A percentile compares a stretch with the other conserved stretches of the same genome.
These are phyloP conservation scores for Silene latifolia DNA, from an alignment of 148 eudicot species.

Conservation along the genomic window DNA sequence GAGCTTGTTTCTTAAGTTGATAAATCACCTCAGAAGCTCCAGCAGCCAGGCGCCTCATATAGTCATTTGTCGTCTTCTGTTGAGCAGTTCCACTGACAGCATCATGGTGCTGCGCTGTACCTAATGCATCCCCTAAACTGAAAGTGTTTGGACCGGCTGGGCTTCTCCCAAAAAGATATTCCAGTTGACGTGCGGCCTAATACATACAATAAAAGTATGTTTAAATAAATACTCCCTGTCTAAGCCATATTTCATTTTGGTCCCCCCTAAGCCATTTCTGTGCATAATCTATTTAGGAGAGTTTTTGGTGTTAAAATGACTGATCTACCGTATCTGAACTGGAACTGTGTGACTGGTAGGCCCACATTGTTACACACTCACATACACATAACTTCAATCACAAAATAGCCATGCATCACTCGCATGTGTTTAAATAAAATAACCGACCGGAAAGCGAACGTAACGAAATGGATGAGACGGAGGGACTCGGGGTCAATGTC, in stretches of 20 bases:
- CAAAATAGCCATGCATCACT: too few species aligned
- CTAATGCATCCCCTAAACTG: conserved; percentile 81
- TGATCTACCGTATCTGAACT: too few species aligned
- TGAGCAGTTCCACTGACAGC: conserved; percentile 80
- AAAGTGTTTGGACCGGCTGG: conserved; percentile 47
- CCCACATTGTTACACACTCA: too few species aligned
- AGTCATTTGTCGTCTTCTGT: conserved; percentile 77
- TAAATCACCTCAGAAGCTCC: conserved; percentile 71
- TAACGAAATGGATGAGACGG: too few species aligned
- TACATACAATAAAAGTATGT: conserved; percentile 10
- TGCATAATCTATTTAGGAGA: too few species aligned
- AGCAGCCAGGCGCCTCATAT: conserved; percentile 62
- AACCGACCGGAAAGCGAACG: too few species aligned
- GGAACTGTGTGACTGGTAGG: too few species aligned
- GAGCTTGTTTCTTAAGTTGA: conserved; percentile 1
- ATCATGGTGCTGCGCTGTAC: conserved; percentile 85
- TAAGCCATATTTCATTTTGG: too few species aligned
- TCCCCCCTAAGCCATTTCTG: too few species aligned
- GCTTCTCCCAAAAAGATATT: conserved; percentile 56
- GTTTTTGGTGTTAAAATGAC: too few species aligned
- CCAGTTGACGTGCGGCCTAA: conserved; percentile 91
- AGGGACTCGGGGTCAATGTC: background rate
- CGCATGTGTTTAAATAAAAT: too few species aligned
- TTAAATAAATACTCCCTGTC: background rate
- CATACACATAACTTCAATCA: too few species aligned